Evolutionary conservation across 805 yeast genomes (phyloP), one percentile per base, ranked within the genome.

Genomic region (Candida broadrunensis): DNA sequence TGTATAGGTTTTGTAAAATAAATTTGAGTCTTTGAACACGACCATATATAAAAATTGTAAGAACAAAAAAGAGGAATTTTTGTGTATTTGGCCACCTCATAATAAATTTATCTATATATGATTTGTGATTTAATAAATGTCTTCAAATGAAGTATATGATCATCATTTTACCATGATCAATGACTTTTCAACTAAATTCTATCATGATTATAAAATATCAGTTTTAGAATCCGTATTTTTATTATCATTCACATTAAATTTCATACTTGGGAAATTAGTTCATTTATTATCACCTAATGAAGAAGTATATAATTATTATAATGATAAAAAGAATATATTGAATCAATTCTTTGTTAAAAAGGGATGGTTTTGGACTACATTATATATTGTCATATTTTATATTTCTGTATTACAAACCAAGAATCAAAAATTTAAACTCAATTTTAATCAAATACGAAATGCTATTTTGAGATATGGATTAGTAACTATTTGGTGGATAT

Each of bases 351-450:
- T 93, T 57, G 97, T 91, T 29, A 93, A 91, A 54, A 74, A 73
- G 19, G 98, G 97, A 2, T 93, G 98, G 98, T 72, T 79, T 13
- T 93, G 97, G 98, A 89, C 96, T 8, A 52, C 74, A 3, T 16
- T 60, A 2, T 57, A 45, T 13, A 44, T 66, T 12, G 46, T 49
- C 1, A 36, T 50, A 8, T 70, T 66, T 43, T 67, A 29, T 27
- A 43, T 8, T 15, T 34, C 29, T 33, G 35, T 19, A 27, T 25
- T 32, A 11, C 46, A 51, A 43, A 44, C 41, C 19, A 39, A 38
- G 26, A 34, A 15, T 34, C 44, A 37, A 18, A 23, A 20, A 32
- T 2, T 16, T 14, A 23, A 19, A 19, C 9, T 19, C 6, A 6
- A 6, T 11, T n/a, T 19, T 2, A 38, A 35, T 13, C 26, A 52